Evolutionary conservation across 2,329 filamentous ascomycete genomes (phyloP).

Genomic region (Lasiodiplodia gonubiensis): DNA sequence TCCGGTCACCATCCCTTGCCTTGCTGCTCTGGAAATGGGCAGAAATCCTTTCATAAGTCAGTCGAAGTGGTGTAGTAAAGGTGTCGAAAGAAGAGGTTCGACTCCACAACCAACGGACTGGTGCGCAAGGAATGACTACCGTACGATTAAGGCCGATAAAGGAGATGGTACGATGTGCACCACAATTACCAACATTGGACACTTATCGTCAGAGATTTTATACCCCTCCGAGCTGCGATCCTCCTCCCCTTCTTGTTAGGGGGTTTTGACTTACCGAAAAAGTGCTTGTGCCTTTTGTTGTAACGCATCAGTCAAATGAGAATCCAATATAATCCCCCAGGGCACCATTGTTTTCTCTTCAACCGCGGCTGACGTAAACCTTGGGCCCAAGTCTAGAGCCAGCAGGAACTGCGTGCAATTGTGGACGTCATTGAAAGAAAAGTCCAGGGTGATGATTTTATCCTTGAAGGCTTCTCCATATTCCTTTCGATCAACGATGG

Average conservation of each 20-base stretch:
- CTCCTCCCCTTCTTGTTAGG: too few relatives aligned
- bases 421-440: background rate
- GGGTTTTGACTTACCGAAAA: constrained; percentile 5
- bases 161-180: too few relatives aligned
- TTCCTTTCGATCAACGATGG: constrained; percentile 6
- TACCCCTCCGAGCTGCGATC: too few relatives aligned
- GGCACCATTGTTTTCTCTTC: background rate
- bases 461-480: background rate
- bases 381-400: background rate
- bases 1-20: background rate
- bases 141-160: too few relatives aligned
- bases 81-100: background rate
- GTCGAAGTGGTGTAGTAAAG: background rate
- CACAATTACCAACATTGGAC: too few relatives aligned
- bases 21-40: background rate
- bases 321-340: background rate
- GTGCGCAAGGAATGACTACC: too few relatives aligned
- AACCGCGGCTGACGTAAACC: background rate
- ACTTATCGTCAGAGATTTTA: too few relatives aligned
- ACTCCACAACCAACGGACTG: too few relatives aligned
- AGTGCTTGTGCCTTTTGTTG: background rate
- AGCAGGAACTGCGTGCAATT: background rate
- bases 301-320: background rate
- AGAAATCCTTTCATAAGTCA: background rate
- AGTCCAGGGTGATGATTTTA: background rate